A percentile compares a stretch with the other conserved stretches of the same genome.
phyloP scores from a whole-genome alignment of 345 rosid species.

The Sonneratia caseolaris region DNA sequence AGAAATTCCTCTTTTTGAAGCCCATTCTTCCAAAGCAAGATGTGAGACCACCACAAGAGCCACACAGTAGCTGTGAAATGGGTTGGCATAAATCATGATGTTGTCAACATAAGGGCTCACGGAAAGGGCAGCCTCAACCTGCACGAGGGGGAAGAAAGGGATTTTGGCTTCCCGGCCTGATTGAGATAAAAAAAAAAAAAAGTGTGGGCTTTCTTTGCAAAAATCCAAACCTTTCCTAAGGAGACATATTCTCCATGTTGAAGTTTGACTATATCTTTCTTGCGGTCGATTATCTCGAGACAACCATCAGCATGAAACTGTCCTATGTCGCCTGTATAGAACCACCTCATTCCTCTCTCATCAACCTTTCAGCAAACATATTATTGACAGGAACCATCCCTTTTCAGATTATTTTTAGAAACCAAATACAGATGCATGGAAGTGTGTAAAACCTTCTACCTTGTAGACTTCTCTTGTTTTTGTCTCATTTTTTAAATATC shows the following conservation, averaged over 20 bases:
- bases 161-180: background rate
- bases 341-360: constrained; percentile 93
- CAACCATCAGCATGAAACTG: constrained; percentile 89
- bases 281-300: constrained; percentile 93
- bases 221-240: constrained; percentile 69
- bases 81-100: constrained; percentile 89
- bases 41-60: constrained; percentile 51
- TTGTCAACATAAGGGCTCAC: constrained; percentile 70
- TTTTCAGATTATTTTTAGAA: background rate
- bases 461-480: constrained; percentile 83
- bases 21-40: constrained; percentile 68
- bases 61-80: constrained; percentile 81
- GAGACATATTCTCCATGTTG: constrained; percentile 99
- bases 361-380: constrained; percentile 48
- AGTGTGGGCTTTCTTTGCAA: background rate
- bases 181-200: background rate
- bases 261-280: constrained; percentile 94
- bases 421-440: background rate
- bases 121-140: constrained; percentile 89
- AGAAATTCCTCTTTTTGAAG: constrained; percentile 52
- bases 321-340: constrained; percentile 95
- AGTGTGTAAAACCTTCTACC: constrained; percentile 26
- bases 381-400: background rate
- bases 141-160: background rate
- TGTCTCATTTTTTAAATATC: constrained; percentile 85